Percentiles rank a stretch among this genome's conserved stretches.
phyloP scores from a whole-genome alignment of 257 asterid genomes.

The Nicotiana otophora region DNA sequence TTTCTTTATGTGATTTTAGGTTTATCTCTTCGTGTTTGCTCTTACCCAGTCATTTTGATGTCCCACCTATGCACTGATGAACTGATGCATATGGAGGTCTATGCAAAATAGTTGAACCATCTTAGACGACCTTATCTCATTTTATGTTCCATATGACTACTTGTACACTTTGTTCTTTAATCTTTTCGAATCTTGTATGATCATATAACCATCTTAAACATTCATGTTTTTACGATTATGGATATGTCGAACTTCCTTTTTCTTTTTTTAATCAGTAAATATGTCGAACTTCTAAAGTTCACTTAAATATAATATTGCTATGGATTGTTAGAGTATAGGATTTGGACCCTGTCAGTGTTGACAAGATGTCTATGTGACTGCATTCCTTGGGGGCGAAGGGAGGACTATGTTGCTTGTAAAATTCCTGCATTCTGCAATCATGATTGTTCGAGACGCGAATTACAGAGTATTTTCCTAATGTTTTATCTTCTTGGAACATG shows the following conservation, averaged over 20 bases:
- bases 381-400: neutral
- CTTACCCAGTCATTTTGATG: neutral
- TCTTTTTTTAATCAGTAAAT: neutral
- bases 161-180: neutral
- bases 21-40: neutral
- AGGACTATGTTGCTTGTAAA: neutral
- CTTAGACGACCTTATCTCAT: neutral
- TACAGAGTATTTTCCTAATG: neutral
- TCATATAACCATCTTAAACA: neutral
- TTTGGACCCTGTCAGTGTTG: neutral
- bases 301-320: neutral
- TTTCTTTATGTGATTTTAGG: neutral
- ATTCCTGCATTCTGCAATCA: neutral
- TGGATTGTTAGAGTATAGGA: neutral
- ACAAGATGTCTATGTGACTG: neutral
- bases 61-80: neutral
- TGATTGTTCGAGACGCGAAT: neutral
- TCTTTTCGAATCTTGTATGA: neutral
- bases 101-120: neutral
- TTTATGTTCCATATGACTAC: neutral
- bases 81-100: neutral
- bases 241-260: neutral
- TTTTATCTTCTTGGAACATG: conserved; percentile 12
- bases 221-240: neutral
- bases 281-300: neutral